Conservation (phyloP, 1,139 yeast species). For the Taphrina communis region DNA sequence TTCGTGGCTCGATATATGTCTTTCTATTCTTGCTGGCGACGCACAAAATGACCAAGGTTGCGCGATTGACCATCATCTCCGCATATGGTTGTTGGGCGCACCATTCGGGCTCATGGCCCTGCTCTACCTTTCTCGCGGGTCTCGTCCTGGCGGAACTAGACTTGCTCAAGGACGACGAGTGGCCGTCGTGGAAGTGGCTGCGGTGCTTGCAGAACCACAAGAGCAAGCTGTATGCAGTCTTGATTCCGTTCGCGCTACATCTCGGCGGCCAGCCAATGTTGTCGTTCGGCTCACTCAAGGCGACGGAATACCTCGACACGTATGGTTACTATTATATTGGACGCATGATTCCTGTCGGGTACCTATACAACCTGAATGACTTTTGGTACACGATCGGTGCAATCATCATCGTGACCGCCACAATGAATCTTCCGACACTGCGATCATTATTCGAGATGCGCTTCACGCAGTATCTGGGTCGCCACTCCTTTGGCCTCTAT, state of each 20-base stretch:
- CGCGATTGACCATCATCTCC: conserved; percentile 3
- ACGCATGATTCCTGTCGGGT: conserved; percentile 6
- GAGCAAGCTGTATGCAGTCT: neutral
- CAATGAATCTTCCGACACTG: conserved; percentile 6
- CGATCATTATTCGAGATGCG: conserved; percentile 22
- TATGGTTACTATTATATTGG: conserved; percentile 24
- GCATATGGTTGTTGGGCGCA: conserved; percentile 3
- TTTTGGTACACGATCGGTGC: conserved; percentile 34
- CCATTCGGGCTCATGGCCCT: conserved; percentile 2
- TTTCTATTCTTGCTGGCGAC: conserved; percentile 19
- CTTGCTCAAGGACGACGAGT: conserved; percentile 10
- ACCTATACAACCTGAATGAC: conserved; percentile 12
- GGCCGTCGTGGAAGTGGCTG: conserved; percentile 29
- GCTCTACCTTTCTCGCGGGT: conserved; percentile 27
- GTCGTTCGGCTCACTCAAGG: conserved; percentile 19
- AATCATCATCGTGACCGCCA: conserved; percentile 24
- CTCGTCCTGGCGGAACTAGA: conserved; percentile 30
- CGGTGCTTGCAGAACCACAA: conserved; percentile 3
- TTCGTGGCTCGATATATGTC: conserved; percentile 32
- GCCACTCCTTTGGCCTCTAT: conserved; percentile 32
- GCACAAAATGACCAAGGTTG: conserved; percentile 1
- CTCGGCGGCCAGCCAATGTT: conserved; percentile 29
- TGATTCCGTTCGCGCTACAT: conserved; percentile 19
- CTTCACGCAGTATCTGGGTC: conserved; percentile 28
- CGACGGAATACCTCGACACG: neutral